Evolutionary conservation across 495 filamentous ascomycete genomes (phyloP).

Genomic region (Neurospora africana): DNA sequence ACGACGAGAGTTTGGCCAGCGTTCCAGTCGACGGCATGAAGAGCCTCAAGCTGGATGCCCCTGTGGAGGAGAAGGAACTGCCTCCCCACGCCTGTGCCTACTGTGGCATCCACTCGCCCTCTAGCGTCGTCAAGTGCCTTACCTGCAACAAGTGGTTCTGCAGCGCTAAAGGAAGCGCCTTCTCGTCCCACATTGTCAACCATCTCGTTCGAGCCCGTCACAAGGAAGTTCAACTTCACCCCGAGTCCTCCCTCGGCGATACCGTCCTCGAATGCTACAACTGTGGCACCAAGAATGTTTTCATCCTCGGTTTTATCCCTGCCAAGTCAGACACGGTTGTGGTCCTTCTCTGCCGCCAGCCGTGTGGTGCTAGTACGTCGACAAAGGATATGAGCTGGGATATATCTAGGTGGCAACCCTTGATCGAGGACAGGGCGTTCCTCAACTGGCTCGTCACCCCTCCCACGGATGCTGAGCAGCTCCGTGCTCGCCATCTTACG

Average conservation of each 20-base stretch:
- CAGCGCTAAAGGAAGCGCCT: conserved; percentile 92
- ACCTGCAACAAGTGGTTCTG: conserved; percentile 98
- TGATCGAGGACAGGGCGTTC: conserved; percentile 96
- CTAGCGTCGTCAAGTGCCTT: conserved; percentile 92
- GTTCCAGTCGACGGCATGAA: conserved; percentile 67
- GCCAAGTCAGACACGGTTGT: conserved; percentile 98
- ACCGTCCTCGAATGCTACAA: conserved; percentile 99
- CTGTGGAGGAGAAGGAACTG: conserved; percentile 80
- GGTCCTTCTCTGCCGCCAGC: conserved; percentile 91
- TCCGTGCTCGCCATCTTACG: conserved; percentile 85
- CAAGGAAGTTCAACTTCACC: conserved; percentile 97
- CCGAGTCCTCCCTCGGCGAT: conserved; percentile 88
- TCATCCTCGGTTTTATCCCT: conserved; percentile 98
- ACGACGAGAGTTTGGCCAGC: conserved; percentile 85
- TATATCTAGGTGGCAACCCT: conserved; percentile 91
- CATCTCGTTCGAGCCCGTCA: conserved; percentile 95
- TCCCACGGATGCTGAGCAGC: conserved; percentile 89
- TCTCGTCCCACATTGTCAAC: conserved; percentile 96
- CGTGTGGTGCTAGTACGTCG: conserved; percentile 85
- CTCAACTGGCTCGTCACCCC: conserved; percentile 84
- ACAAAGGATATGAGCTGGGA: conserved; percentile 99
- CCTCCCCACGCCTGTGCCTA: conserved; percentile 98
- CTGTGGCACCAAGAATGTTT: conserved; percentile 98
- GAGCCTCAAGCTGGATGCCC: conserved; percentile 49
- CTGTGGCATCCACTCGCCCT: conserved; percentile 92